Base-by-base conservation (phyloP, 345 rosid genomes). In the Dipteronia sinensis region DNA sequence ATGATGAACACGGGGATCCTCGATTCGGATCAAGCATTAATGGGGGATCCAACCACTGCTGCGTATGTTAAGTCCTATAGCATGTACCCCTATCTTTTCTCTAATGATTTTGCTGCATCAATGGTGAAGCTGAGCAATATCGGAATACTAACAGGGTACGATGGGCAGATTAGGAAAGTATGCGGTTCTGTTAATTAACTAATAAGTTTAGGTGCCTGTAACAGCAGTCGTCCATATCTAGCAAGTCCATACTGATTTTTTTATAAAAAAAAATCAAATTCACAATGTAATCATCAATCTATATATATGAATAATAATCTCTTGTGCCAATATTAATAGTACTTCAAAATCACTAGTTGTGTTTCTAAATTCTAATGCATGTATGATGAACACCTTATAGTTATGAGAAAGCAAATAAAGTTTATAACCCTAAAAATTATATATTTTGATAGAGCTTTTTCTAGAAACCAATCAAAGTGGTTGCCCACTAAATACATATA, bases 1-100 rank as follows among this genome's bases (percentile, higher is more conserved):
- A 75, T 87, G 61, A 84, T 83, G 77, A 91, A 84, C 64, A 40
- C 22, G 2, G 96, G 90, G 19, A 85, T 94, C 63, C 90, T 95
- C 2, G 94, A 92, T 69, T 90, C 98, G 22, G 98, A 95, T 80
- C 92, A 91, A 77, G 93, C 82, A 15, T 78, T 95, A 25, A 76
- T 88, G 86, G 38, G 64, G 10, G 88, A 93, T 71, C 42, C 89
- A 3, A 89, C 46, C 1, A 77, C 98, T 11, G 84, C 91, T 0
- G 82, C 88, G 5, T 27, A 90, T 76, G 97, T 90, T 12, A 84
- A 78, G 42, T 80, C 89, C 6, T 95, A 93, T 25, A 85, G 90
- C 55, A 65, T 76, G 47, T 76, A 89, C 59, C 89, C 88, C 0
- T 85, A 67, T 75, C 83, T 84, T 46, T 92, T 93, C 83, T 80